Evolutionary conservation across 768 basidiomycete species (phyloP).

Genomic region (Naematelia encephala): DNA sequence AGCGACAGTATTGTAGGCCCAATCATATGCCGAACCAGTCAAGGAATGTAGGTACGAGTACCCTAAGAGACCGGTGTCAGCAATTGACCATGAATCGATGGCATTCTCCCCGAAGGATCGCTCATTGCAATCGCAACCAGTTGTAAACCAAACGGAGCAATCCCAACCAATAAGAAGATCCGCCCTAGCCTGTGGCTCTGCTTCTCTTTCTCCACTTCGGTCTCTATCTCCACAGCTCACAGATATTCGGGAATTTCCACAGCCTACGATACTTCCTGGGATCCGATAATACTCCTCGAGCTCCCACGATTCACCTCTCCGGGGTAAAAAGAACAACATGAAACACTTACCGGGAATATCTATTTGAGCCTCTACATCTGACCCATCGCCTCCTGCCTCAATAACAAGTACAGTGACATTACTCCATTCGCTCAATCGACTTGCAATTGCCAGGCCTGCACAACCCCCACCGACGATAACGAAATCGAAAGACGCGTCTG

Average conservation of each 20-base stretch:
- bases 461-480: conserved; percentile 58
- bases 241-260: too few species aligned
- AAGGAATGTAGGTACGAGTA: conserved; percentile 34
- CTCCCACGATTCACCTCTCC: too few species aligned
- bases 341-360: conserved; percentile 44
- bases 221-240: too few species aligned
- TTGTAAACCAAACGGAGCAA: too few species aligned
- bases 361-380: conserved; percentile 42
- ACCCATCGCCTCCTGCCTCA: conserved; percentile 50
- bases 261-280: too few species aligned
- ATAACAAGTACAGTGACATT: conserved; percentile 56
- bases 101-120: too few species aligned
- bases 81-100: not conserved
- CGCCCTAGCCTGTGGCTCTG: too few species aligned
- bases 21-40: conserved; percentile 36
- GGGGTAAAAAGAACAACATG: not conserved
- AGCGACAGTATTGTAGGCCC: conserved; percentile 38
- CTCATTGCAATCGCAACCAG: not conserved
- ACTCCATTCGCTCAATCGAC: conserved; percentile 56
- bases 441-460: conserved; percentile 56
- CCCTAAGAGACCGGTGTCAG: conserved; percentile 11
- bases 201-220: too few species aligned
- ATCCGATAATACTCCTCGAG: too few species aligned
- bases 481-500: conserved; percentile 53
- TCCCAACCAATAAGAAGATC: too few species aligned